A percentile compares a stretch with the other conserved stretches of the same genome.
These are phyloP conservation scores for Boletus smithii DNA, from an alignment of 1,284 basidiomycete species.

Conservation along the genomic window DNA sequence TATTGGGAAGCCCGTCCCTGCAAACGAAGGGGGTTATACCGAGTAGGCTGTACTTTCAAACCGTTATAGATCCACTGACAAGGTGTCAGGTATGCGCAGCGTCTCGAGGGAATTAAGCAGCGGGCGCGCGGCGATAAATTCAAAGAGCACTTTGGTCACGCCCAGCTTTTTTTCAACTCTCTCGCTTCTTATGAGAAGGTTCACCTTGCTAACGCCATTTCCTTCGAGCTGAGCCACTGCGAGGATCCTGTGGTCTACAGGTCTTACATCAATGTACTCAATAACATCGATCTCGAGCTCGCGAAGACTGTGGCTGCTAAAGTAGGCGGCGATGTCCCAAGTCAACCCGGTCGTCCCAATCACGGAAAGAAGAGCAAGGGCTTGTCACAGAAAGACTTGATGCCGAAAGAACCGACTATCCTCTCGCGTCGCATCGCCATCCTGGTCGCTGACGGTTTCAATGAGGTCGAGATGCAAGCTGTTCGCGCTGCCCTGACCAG, in stretches of 20 bases:
- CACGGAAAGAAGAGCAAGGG: slow-evolving; percentile 53
- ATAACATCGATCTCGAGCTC: slow-evolving; percentile 67
- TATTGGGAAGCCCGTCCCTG: slow-evolving; percentile 46
- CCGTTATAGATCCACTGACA: neutral
- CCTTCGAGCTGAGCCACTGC: slow-evolving; percentile 79
- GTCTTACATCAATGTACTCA: slow-evolving; percentile 61
- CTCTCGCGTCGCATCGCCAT: slow-evolving; percentile 70
- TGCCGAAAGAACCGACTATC: slow-evolving; percentile 62
- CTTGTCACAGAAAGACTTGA: slow-evolving; percentile 60
- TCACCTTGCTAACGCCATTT: slow-evolving; percentile 64
- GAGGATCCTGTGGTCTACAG: slow-evolving; percentile 70
- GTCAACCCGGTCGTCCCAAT: slow-evolving; percentile 46
- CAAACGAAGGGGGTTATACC: slow-evolving; percentile 54
- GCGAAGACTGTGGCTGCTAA: slow-evolving; percentile 62
- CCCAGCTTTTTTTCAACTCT: slow-evolving; percentile 81
- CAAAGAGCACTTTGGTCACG: slow-evolving; percentile 65
- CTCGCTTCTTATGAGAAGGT: slow-evolving; percentile 60
- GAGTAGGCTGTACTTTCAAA: slow-evolving; percentile 40
- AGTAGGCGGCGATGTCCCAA: slow-evolving; percentile 58
- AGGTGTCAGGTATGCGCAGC: slow-evolving; percentile 42
- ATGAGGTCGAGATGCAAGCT: slow-evolving; percentile 52
- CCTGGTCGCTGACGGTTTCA: slow-evolving; percentile 72
- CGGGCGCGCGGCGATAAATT: slow-evolving; percentile 72
- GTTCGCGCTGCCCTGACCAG: slow-evolving; percentile 53
- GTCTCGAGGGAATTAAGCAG: slow-evolving; percentile 61